These are phyloP conservation scores for Cercospora sp. DNA, from an alignment of 2,329 filamentous ascomycete genomes.

Conservation along the genomic window DNA sequence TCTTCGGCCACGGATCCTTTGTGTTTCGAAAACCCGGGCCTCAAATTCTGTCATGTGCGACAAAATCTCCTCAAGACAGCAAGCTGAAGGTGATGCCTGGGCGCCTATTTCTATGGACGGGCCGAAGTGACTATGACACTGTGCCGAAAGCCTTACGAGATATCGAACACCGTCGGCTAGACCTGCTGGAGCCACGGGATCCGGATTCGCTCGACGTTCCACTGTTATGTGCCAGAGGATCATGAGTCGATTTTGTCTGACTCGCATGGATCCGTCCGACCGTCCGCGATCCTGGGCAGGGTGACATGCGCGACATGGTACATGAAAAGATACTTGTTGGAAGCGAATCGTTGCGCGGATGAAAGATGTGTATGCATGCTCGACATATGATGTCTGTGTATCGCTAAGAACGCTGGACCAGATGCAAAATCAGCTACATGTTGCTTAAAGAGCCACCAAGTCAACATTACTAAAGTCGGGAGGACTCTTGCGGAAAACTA, in stretches of 20 bases:
- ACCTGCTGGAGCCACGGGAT: neutral
- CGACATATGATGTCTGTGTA: neutral
- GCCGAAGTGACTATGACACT: neutral
- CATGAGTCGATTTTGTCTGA: neutral
- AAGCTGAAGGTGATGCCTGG: neutral
- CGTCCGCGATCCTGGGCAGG: neutral
- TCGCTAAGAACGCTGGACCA: neutral
- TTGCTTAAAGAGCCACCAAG: slow-evolving; percentile 69
- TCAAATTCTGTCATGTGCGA: neutral
- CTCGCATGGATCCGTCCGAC: neutral
- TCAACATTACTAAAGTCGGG: slow-evolving; percentile 72
- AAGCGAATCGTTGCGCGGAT: neutral
- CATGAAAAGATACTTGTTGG: neutral
- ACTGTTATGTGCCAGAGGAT: neutral
- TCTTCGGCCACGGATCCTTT: neutral
- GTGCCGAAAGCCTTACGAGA: neutral
- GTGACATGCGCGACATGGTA: neutral
- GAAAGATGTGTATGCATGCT: neutral
- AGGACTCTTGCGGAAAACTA: slow-evolving; percentile 45
- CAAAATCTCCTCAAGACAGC: neutral
- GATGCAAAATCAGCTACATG: neutral
- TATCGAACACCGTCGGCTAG: neutral
- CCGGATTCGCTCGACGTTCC: neutral
- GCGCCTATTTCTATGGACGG: neutral
- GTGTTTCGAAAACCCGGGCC: neutral